These are phyloP conservation scores for Colletotrichum lini DNA, from an alignment of 2,329 filamentous ascomycete genomes.

Conservation along the genomic window DNA sequence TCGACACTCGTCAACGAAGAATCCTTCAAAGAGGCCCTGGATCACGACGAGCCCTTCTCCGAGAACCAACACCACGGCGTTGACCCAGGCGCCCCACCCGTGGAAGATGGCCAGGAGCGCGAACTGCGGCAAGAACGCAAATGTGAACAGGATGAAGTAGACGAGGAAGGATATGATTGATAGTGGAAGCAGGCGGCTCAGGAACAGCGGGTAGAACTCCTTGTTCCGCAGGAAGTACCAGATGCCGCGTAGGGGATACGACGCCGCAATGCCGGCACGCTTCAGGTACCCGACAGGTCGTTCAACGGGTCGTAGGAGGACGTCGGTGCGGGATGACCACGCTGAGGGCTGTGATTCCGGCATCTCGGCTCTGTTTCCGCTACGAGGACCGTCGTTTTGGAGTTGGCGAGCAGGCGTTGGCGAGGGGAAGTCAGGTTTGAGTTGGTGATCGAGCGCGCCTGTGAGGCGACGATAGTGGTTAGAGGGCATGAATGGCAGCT, in stretches of 20 bases:
- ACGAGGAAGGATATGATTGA: conserved; percentile 86
- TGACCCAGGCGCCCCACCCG: conserved; percentile 89
- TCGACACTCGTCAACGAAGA: conserved; percentile 84
- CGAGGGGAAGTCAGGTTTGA: conserved; percentile 1
- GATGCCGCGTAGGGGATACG: conserved; percentile 79
- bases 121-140: conserved; percentile 90
- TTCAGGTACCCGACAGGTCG: conserved; percentile 59
- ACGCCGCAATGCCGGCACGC: conserved; percentile 62
- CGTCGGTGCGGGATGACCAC: conserved; percentile 36
- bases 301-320: conserved; percentile 46
- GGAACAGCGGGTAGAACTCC: conserved; percentile 87
- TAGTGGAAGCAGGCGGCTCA: conserved; percentile 83
- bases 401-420: too few relatives aligned
- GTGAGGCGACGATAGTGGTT: background rate
- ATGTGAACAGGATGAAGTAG: conserved; percentile 88
- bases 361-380: conserved; percentile 1
- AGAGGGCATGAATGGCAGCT: background rate
- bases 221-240: conserved; percentile 84
- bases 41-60: conserved; percentile 84
- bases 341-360: conserved; percentile 29
- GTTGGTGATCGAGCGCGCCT: background rate
- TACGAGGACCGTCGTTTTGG: background rate
- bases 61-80: conserved; percentile 88
- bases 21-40: conserved; percentile 79
- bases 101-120: conserved; percentile 93